phyloP scores from a whole-genome alignment of 805 yeast genomes.

The Teunomyces panamensis region DNA sequence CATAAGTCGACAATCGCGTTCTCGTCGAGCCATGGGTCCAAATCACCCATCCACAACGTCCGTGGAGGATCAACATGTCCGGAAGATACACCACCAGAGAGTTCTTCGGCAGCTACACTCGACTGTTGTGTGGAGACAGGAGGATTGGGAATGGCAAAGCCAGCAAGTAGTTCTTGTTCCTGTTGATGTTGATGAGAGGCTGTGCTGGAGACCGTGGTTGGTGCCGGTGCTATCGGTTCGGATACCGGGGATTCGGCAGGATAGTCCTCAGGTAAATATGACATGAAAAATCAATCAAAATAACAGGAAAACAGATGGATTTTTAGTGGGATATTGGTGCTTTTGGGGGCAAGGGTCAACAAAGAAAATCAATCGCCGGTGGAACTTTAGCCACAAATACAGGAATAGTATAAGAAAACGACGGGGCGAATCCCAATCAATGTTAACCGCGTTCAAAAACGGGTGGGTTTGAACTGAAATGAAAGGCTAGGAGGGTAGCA shows the following conservation, averaged over 20 bases:
- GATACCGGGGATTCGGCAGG: background rate
- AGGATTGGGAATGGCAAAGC: conserved; percentile 40
- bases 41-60: conserved; percentile 87
- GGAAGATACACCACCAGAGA: conserved; percentile 4
- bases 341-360: too few species aligned
- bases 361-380: too few species aligned
- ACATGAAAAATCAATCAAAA: background rate
- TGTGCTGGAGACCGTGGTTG: conserved; percentile 21
- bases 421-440: background rate
- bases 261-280: conserved; percentile 2
- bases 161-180: conserved; percentile 40
- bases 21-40: conserved; percentile 79
- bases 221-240: conserved; percentile 2
- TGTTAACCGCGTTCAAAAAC: background rate
- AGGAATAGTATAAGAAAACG: too few species aligned
- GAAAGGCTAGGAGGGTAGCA: background rate
- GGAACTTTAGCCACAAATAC: too few species aligned
- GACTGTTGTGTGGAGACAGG: conserved; percentile 40
- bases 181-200: conserved; percentile 44
- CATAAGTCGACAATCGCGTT: conserved; percentile 48
- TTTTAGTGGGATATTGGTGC: too few species aligned
- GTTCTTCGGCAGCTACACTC: conserved; percentile 26
- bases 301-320: too few species aligned
- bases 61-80: conserved; percentile 48
- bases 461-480: background rate